Evolutionary conservation across 768 basidiomycete genomes (phyloP), one percentile per base, ranked within the genome.

Genomic region (Botryobasidium botryosum): DNA sequence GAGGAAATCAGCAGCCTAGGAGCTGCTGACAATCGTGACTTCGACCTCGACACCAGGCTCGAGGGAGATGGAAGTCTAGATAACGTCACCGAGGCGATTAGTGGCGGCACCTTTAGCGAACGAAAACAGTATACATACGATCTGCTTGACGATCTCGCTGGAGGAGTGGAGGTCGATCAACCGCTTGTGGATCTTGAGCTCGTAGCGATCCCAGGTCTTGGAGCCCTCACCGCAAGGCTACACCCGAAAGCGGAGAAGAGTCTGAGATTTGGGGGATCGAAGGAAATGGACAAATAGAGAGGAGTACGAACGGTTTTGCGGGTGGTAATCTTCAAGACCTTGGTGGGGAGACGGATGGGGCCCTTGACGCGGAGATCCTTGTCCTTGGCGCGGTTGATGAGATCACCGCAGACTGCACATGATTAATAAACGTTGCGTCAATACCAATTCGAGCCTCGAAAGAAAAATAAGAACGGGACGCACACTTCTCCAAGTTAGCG

Each of bases 221-320:
- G 94, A 96, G 72, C 94, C 94, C 68, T 97, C 94, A 86, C 94
- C 94, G 61, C 94, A 97, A 66, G 94, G 85, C 86, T 94, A 56
- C 6, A 49, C 35, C 29, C 6, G 17, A n/a, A 33, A 21, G 17
- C 21, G 20, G 17, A 39, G 20, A 3, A 15, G 17, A 18, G 39
- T 49, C 15, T 35, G 37, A 47, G 31, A 41, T 50, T 20, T 21
- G 29, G 44, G 44, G 3, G 3, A 25, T 13, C 3, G 5, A 1
- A 50, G 15, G 27, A 12, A 26, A n/a, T 18, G 26, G n/a, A 49
- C 8, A 6, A 0, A 24, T 17, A 10, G 24, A 17, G 20, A 21
- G 4, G 3, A 26, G 23, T 6, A 71, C 84, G 53, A 50, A 90
- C 90, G 52, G 94, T 92, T 67, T 99, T 99, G 61, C 94, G 84